These are phyloP conservation scores for Candida sanyaensis DNA, from an alignment of 1,139 yeast species.

Conservation along the genomic window DNA sequence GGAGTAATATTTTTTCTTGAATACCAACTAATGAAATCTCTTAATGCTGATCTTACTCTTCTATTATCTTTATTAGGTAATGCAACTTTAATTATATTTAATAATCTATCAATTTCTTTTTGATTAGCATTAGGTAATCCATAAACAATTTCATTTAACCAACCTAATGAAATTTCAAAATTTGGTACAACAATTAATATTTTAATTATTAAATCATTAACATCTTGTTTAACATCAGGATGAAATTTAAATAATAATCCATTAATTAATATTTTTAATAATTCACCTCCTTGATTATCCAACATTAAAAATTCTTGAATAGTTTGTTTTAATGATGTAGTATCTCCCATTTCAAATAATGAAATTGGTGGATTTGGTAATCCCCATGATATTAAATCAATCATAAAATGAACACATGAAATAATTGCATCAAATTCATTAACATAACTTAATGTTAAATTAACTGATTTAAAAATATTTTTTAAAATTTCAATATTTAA, in stretches of 20 bases:
- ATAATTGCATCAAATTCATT: slow-evolving; percentile 74
- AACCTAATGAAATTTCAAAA: slow-evolving; percentile 45
- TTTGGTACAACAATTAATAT: slow-evolving; percentile 56
- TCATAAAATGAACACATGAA: slow-evolving; percentile 71
- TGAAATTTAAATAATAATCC: slow-evolving; percentile 78
- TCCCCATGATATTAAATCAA: slow-evolving; percentile 85
- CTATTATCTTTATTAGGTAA: slow-evolving; percentile 71
- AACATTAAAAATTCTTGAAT: slow-evolving; percentile 41
- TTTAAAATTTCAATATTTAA: slow-evolving; percentile 55
- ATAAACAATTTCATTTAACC: slow-evolving; percentile 62
- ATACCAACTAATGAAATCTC: slow-evolving; percentile 83
- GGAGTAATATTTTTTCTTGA: slow-evolving; percentile 72
- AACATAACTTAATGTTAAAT: slow-evolving; percentile 52
- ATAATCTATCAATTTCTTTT: slow-evolving; percentile 64
- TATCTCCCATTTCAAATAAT: slow-evolving; percentile 50
- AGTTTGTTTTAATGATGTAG: slow-evolving; percentile 46
- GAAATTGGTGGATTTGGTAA: slow-evolving; percentile 79
- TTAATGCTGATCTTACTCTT: slow-evolving; percentile 66
- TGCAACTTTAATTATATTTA: slow-evolving; percentile 58
- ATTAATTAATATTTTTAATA: slow-evolving; percentile 55
- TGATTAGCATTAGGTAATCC: slow-evolving; percentile 64
- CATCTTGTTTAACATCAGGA: slow-evolving; percentile 69
- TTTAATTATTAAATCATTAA: slow-evolving; percentile 72
- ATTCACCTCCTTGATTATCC: slow-evolving; percentile 57
- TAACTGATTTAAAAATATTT: slow-evolving; percentile 61